Conservation (phyloP, 257 asterid species). For the Vinca minor region DNA sequence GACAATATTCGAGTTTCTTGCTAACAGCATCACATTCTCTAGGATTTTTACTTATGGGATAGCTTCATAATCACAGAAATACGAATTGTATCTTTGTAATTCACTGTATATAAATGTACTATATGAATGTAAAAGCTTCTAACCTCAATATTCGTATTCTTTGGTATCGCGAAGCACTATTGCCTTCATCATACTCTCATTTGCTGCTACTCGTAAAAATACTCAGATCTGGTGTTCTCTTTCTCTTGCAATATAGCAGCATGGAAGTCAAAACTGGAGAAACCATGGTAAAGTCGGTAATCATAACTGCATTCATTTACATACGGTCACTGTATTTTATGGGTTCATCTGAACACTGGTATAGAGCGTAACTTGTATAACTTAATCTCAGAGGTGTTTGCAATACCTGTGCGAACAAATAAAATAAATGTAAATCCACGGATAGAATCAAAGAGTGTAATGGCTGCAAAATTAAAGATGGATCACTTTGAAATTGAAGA, state of each 20-base stretch:
- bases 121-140: too few relatives aligned
- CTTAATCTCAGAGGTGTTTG: not conserved
- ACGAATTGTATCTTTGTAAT: not conserved
- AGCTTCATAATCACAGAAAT: too few relatives aligned
- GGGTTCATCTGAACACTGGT: too few relatives aligned
- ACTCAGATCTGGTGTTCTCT: not conserved
- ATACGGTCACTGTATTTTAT: too few relatives aligned
- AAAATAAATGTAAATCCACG: not conserved
- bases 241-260: constrained; percentile 1
- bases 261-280: constrained; percentile 8
- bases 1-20: not conserved
- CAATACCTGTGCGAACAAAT: not conserved
- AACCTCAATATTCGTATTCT: not conserved
- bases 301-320: too few relatives aligned
- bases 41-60: too few relatives aligned
- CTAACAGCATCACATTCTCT: not conserved
- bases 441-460: not conserved
- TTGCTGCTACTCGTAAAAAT: not conserved
- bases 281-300: not conserved
- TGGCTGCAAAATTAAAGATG: too few relatives aligned
- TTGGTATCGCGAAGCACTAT: too few relatives aligned
- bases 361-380: too few relatives aligned
- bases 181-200: not conserved
- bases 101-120: not conserved
- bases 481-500: not conserved